Percentiles rank a stretch among this genome's conserved stretches.
These are phyloP conservation scores for Saccharomyces hybrid DNA, from an alignment of 1,139 yeast genomes.

Conservation along the genomic window DNA sequence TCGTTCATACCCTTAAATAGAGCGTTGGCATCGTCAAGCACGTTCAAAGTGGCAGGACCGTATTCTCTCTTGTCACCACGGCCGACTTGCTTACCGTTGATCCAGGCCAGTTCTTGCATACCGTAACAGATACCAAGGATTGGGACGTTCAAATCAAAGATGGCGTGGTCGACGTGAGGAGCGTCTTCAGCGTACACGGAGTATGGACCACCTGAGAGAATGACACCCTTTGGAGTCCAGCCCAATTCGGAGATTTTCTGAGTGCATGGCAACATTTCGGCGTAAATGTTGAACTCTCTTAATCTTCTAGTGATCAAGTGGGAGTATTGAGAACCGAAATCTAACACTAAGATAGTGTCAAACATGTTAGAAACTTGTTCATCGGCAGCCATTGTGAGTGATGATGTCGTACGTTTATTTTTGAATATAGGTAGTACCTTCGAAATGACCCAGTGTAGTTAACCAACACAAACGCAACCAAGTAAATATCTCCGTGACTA, in stretches of 20 bases:
- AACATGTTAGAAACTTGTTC: conserved; percentile 69
- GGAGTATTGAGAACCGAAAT: conserved; percentile 97
- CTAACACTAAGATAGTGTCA: conserved; percentile 94
- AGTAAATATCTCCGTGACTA: not conserved
- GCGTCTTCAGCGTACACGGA: conserved; percentile 92
- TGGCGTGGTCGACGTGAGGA: conserved; percentile 94
- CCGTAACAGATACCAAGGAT: conserved; percentile 98
- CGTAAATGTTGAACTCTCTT: conserved; percentile 96
- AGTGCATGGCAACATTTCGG: conserved; percentile 98
- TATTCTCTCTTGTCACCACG: conserved; percentile 98
- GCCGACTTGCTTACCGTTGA: conserved; percentile 89
- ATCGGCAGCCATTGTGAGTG: conserved; percentile 6
- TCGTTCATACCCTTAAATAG: conserved; percentile 83
- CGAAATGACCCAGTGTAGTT: not conserved
- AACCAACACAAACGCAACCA: not conserved
- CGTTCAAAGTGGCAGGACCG: conserved; percentile 88
- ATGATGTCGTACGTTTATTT: not conserved
- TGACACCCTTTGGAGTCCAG: conserved; percentile 96
- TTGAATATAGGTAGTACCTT: not conserved
- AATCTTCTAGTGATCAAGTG: conserved; percentile 94
- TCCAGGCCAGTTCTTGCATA: conserved; percentile 98
- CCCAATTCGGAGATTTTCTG: conserved; percentile 86
- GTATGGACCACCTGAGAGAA: conserved; percentile 96
- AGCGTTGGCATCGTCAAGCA: conserved; percentile 57
- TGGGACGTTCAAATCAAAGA: conserved; percentile 86